Evolutionary conservation across 2,329 filamentous ascomycete genomes (phyloP).

Genomic region (Fusarium longipes): DNA sequence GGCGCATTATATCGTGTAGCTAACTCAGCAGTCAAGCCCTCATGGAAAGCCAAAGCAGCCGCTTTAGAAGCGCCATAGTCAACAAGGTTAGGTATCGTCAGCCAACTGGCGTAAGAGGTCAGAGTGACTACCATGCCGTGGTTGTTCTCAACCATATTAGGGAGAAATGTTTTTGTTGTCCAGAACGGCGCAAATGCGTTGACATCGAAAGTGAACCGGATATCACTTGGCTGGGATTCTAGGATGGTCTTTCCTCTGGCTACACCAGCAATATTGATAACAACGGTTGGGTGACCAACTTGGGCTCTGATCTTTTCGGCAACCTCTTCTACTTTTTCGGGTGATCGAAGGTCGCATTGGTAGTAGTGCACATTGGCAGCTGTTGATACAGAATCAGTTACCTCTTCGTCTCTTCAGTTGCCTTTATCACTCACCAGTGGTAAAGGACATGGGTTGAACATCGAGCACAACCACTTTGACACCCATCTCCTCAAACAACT

Average conservation of each 20-base stretch:
- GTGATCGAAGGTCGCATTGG: slow-evolving; percentile 75
- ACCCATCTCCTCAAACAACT: slow-evolving; percentile 70
- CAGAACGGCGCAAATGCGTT: slow-evolving; percentile 76
- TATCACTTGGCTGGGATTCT: slow-evolving; percentile 64
- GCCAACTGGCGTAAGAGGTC: slow-evolving; percentile 71
- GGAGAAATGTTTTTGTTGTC: slow-evolving; percentile 74
- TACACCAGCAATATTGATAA: slow-evolving; percentile 79
- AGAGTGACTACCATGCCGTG: slow-evolving; percentile 81
- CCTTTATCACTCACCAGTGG: slow-evolving; percentile 54
- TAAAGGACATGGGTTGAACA: slow-evolving; percentile 69
- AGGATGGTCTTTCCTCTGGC: slow-evolving; percentile 71
- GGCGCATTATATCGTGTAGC: slow-evolving; percentile 69
- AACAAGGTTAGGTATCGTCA: slow-evolving; percentile 70
- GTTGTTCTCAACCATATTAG: slow-evolving; percentile 69
- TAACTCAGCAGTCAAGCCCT: slow-evolving; percentile 70
- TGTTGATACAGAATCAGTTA: slow-evolving; percentile 33
- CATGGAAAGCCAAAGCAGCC: slow-evolving; percentile 74
- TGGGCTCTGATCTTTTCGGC: slow-evolving; percentile 64
- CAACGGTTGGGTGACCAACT: slow-evolving; percentile 73
- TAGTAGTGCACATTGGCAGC: slow-evolving; percentile 72
- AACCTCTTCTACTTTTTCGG: slow-evolving; percentile 62
- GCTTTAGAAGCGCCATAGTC: slow-evolving; percentile 77
- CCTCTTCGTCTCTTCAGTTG: not conserved
- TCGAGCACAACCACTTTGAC: slow-evolving; percentile 79
- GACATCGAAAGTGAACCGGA: slow-evolving; percentile 76